These are phyloP conservation scores for Dictyostelium brefeldianum DNA, from an alignment of 78 protist species.

Conservation along the genomic window DNA sequence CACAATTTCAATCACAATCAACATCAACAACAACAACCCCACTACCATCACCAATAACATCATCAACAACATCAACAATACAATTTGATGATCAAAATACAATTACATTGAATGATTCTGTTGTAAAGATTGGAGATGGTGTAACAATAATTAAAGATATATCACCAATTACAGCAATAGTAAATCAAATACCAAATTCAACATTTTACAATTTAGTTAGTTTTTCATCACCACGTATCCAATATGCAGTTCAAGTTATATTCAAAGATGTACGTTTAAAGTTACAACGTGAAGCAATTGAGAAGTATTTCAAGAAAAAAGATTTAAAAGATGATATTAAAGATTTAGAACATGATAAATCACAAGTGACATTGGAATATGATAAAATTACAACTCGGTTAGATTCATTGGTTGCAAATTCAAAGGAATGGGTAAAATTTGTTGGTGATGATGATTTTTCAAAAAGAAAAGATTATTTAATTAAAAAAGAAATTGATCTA, in stretches of 20 bases:
- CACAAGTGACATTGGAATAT: not conserved
- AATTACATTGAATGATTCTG: not conserved
- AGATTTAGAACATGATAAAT: constrained; percentile 61
- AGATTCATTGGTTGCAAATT: constrained; percentile 52
- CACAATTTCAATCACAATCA: not conserved
- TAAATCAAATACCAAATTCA: not conserved
- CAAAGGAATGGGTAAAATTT: constrained; percentile 46
- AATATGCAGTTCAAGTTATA: constrained; percentile 11
- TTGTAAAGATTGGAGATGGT: not conserved
- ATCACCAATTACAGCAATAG: not conserved
- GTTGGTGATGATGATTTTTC: constrained; percentile 49
- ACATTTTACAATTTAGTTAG: constrained; percentile 43
- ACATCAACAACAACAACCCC: not conserved
- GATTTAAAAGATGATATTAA: constrained; percentile 66
- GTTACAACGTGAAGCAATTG: constrained; percentile 41
- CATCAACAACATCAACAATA: not conserved
- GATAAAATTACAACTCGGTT: constrained; percentile 29
- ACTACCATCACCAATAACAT: not conserved
- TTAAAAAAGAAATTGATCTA: constrained; percentile 43
- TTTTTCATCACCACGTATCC: constrained; percentile 68
- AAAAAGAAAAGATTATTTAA: constrained; percentile 27
- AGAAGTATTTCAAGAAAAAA: constrained; percentile 45
- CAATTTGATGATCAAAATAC: not conserved
- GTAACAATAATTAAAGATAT: not conserved
- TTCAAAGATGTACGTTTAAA: constrained; percentile 36